phyloP scores from a whole-genome alignment of 2,329 filamentous ascomycete species.

The Mollisiaceae sp. region DNA sequence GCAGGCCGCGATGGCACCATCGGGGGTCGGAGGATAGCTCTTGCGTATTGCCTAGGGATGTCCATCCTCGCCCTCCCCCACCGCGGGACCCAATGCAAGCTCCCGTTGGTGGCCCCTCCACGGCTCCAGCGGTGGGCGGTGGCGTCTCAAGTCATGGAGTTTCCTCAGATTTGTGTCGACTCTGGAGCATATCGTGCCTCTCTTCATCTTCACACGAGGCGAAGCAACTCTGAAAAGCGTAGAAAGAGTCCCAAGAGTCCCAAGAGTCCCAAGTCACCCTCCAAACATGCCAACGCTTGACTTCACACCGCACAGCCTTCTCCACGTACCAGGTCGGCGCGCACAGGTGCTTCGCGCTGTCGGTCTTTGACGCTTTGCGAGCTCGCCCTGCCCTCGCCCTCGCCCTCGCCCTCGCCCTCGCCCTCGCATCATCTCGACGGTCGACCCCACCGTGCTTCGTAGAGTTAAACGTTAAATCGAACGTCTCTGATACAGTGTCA shows the following conservation, averaged over 20 bases:
- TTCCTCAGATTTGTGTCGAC: background rate
- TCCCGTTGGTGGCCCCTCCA: constrained; percentile 8
- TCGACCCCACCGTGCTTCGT: background rate
- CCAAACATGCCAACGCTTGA: constrained; percentile 15
- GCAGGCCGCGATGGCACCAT: background rate
- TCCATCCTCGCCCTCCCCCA: background rate
- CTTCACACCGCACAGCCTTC: background rate
- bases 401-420: too few relatives aligned
- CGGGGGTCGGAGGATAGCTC: background rate
- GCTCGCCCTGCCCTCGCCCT: too few relatives aligned
- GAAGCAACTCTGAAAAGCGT: constrained; percentile 7
- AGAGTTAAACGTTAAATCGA: constrained; percentile 4
- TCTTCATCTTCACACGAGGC: background rate
- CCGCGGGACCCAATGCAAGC: constrained; percentile 9
- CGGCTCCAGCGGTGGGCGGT: background rate
- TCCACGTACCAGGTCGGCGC: constrained; percentile 12
- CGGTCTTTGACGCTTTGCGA: too few relatives aligned
- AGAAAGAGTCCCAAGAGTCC: background rate
- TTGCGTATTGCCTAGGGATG: too few relatives aligned
- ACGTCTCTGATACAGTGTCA: constrained; percentile 10
- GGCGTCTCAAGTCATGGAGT: background rate
- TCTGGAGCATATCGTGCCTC: background rate
- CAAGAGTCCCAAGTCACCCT: background rate
- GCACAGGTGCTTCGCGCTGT: constrained; percentile 12
- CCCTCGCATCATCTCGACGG: constrained; percentile 13